Base-by-base conservation (phyloP, 163 green algal species). In the Prototheca wickerhamii region DNA sequence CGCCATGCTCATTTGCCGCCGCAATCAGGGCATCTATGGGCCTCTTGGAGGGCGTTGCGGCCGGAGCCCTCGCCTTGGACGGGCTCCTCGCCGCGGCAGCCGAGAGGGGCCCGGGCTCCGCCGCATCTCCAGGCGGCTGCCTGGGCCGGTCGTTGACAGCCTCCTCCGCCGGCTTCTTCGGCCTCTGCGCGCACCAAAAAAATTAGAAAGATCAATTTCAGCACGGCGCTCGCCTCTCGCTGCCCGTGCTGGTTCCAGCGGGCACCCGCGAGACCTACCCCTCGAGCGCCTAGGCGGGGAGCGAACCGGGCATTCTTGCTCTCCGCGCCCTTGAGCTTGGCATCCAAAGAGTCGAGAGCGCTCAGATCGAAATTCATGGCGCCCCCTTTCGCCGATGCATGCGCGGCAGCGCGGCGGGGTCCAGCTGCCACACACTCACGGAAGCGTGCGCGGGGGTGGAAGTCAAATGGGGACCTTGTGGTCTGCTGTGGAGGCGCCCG, bases 311-410 rank as follows among this genome's bases (percentile, higher is more conserved):
- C n/a, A 10, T 8, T 7, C 53, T 37, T 35, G 15, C 10, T 7
- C 25, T 35, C 53, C 17, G 29, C 10, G 26, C 28, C 20, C 53
- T 60, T 60, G 6, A n/a, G 18, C 1, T 35, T 21, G 15, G 53
- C 25, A 21, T 21, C 28, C 5, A 60, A 25, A 8, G 6, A 15
- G 26, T 60, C 53, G 15, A 60, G 30, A 25, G 29, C 20, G 28
- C 26, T 21, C 23, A 60, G 29, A 25, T 60, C 53, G 53, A 60
- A 60, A 35, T 37, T 60, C 53, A 35, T 35, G 29, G 53, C 29
- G 42, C n/a, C n/a, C n/a, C n/a, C n/a, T 51, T 51, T 15, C 15
- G 42, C 42, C 42, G 42, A n/a, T 15, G 18, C 42, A 51, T 51
- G 42, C 15, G 15, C 15, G 15, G 18, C 15, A 15, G 15, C 18